Evolutionary conservation across 1,139 yeast species (phyloP), one percentile per base, ranked within the genome.

Genomic region (Candida albicans): DNA sequence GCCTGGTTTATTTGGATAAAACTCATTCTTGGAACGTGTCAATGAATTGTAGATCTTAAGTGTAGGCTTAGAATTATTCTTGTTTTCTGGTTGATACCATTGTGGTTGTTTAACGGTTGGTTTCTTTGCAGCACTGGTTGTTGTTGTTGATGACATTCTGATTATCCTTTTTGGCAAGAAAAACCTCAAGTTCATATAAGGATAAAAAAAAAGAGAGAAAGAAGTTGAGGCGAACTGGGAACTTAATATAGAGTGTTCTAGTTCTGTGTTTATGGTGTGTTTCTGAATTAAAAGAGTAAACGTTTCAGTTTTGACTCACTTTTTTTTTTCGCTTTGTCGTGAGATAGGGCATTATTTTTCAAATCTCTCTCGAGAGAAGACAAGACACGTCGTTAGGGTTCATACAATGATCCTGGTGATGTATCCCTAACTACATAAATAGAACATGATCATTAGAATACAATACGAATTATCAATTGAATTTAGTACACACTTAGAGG

Each of bases 1-100:
- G 48, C 81, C 79, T 1, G 75, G 73, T 40, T 73, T 68, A 46
- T 73, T 65, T 3, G 98, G 93, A 15, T 81, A 64, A 56, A 93
- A 91, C 43, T 75, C 87, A 33, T 81, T 87, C 61, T 93, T 93
- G 33, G 81, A 65, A 53, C 96, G 77, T 9, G 98, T 93, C 54
- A 93, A 73, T 9, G 96, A 81, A 69, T 93, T 93, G 76, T 81
- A 90, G 35, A 74, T 55, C 43, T 62, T 64, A 47, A 74, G 62
- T 32, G 44, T 48, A 18, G 68, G 65, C 29, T 42, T 45, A 15
- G 44, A 46, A 13, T 44, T 51, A 2, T 46, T 44, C 5, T 51
- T 40, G 14, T 51, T 45, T 11, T 40, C 44, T 11, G 75, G 75
- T 47, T 57, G 53, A 47, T 48, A 52, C 79, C 79, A 73, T 47